Evolutionary conservation across 257 asterid genomes (phyloP).

Genomic region (Fraxinus quadrangulata): DNA sequence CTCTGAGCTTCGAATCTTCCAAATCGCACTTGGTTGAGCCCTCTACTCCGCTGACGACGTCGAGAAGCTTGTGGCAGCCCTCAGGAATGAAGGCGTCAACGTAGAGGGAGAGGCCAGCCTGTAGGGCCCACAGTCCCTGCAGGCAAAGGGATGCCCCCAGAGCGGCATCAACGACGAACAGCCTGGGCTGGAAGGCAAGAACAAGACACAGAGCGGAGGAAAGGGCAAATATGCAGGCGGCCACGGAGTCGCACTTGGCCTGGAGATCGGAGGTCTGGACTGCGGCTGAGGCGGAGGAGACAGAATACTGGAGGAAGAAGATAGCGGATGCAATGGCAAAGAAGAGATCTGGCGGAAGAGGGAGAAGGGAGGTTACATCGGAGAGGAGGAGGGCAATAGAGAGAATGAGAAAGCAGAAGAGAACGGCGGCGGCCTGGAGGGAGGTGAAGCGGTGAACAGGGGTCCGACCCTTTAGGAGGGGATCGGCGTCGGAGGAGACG

Average conservation of each 20-base stretch:
- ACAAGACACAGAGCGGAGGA: slow-evolving; percentile 51
- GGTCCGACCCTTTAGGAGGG: slow-evolving; percentile 78
- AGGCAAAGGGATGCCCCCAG: slow-evolving; percentile 66
- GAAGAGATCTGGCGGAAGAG: slow-evolving; percentile 61
- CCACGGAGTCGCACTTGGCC: slow-evolving; percentile 63
- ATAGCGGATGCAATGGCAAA: slow-evolving; percentile 66
- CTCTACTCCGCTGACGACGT: slow-evolving; percentile 85
- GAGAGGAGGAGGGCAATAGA: slow-evolving; percentile 54
- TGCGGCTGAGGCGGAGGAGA: slow-evolving; percentile 62
- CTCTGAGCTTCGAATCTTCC: slow-evolving; percentile 90
- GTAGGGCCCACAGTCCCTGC: slow-evolving; percentile 90
- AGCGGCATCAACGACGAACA: slow-evolving; percentile 64
- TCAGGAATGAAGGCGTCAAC: slow-evolving; percentile 93
- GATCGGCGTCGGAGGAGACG: slow-evolving; percentile 69
- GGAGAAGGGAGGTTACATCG: slow-evolving; percentile 66
- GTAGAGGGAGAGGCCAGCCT: slow-evolving; percentile 79
- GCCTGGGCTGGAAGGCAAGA: slow-evolving; percentile 56
- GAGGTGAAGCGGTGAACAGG: slow-evolving; percentile 79
- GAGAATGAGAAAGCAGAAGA: slow-evolving; percentile 68
- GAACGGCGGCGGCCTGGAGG: slow-evolving; percentile 68
- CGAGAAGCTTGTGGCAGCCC: slow-evolving; percentile 93
- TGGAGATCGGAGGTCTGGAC: slow-evolving; percentile 88
- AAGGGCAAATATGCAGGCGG: slow-evolving; percentile 58
- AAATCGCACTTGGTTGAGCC: slow-evolving; percentile 95
- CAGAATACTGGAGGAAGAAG: slow-evolving; percentile 64